Base-by-base conservation (phyloP, 1,284 basidiomycete species). In the Ustilago cynodontis region DNA sequence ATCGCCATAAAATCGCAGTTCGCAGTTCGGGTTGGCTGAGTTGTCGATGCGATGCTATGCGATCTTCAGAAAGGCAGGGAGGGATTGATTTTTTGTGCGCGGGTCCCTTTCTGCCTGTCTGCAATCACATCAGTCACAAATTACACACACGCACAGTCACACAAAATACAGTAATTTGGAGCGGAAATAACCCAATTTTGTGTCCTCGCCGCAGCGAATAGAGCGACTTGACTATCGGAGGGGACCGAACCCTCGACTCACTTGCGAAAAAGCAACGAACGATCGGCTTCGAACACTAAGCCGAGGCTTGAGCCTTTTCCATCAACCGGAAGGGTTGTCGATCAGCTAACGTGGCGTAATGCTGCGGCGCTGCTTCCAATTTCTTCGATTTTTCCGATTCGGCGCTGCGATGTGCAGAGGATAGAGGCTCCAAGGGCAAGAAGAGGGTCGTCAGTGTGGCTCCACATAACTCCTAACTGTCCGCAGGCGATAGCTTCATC, bases 21-120 rank as follows among this genome's bases (percentile, higher is more conserved):
- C 47, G 47, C 26, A 28, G 10, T 24, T 49, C 47, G 24, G 54
- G 37, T 45, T 33, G 54, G 54, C 52, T 49, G 47, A 49, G 26
- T 49, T 49, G 47, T 16, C 47, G 26, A 49, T 49, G 47, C 14
- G 47, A 49, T 49, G 24, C 47, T 3, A 8, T 11, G 31, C 31
- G 7, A 26, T n/a, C n/a, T n/a, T n/a, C n/a, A 20, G 43, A n/a
- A 13, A 24, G 43, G 24, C 37, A 33, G 10, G n/a, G n/a, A n/a
- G n/a, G n/a, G n/a, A n/a, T n/a, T n/a, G n/a, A 4, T 41, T n/a
- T 47, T 47, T 47, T 47, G 16, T 49, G 47, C 26, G 24, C 47
- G 47, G 16, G 14, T 14, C 26, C 11, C 24, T 49, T 18, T 8
- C 20, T 45, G 7, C 43, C 43, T 49, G 11, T 13, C 47, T 49